Evolutionary conservation across 169 alveolate genomes (phyloP), one percentile per base, ranked within the genome.

Genomic region (Plasmodium reichenowi): DNA sequence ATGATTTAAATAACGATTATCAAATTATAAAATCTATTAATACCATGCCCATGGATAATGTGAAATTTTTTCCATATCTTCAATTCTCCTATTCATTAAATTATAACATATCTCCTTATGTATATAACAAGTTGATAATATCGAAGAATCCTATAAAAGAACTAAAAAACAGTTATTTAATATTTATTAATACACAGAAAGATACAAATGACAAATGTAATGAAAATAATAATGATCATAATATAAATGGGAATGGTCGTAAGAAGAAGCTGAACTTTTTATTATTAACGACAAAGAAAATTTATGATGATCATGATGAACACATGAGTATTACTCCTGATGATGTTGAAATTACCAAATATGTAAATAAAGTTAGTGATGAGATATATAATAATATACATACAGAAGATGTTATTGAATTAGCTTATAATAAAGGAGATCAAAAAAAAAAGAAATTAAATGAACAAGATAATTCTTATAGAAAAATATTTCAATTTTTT

Each of bases 71-170:
- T 9, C 87, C 88, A n/a, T n/a, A 71, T 62, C 17, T 86, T 15
- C 74, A 72, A 13, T 86, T 72, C 20, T 60, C 86, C 7, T 72
- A 86, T 20, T 59, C 88, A 0, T 64, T 86, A 54, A 59, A 73
- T 72, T 86, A 72, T 62, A 86, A 86, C 15, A 67, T 86, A 7
- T 70, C 88, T 1, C 86, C 92, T 9, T 86, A 86, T 20, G 26
- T 71, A 12, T 72, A 70, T 13, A 62, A 59, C 59, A 48, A 73
- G 48, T 48, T 86, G 45, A 22, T 67, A 9, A 58, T 86, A 48
- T 72, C 92, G 4, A 86, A 86, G 48, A 73, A 66, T 45, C 86
- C 88, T 64, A 86, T 86, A 10, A 62, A 59, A 15, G 92, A 73
- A 48, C 17, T 86, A 47, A 86, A 86, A 63, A 86, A 72, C 45